Conservation (phyloP, 2,329 filamentous ascomycete genomes). For the Furcasterigmium sp. region DNA sequence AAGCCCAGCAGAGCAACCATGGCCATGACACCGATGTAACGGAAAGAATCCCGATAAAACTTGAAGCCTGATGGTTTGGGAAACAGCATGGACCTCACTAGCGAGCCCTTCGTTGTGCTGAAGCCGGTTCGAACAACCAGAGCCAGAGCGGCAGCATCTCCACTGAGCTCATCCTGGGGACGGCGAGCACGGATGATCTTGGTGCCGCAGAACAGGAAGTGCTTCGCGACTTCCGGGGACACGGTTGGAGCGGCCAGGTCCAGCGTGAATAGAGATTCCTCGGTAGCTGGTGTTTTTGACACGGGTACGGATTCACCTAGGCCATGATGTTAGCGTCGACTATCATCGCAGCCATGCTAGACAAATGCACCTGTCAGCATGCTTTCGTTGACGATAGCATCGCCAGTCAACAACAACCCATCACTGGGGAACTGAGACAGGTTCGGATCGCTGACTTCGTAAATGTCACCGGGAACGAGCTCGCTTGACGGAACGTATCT, state of each 20-base stretch:
- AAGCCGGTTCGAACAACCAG: constrained; percentile 94
- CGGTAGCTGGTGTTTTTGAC: constrained; percentile 79
- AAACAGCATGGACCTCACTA: constrained; percentile 97
- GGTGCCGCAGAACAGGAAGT: constrained; percentile 92
- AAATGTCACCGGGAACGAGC: constrained; percentile 91
- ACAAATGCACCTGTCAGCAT: constrained; percentile 69
- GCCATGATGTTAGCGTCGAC: constrained; percentile 1
- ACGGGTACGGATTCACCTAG: constrained; percentile 89
- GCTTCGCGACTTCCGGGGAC: constrained; percentile 74
- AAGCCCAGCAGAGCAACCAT: constrained; percentile 82
- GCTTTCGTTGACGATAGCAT: constrained; percentile 98
- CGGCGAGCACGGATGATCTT: constrained; percentile 88
- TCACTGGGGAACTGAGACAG: constrained; percentile 87
- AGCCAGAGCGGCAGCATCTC: constrained; percentile 85
- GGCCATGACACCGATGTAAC: constrained; percentile 96
- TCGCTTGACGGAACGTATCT: constrained; percentile 80
- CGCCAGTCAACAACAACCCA: constrained; percentile 83
- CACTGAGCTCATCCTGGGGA: constrained; percentile 78
- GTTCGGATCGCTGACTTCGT: constrained; percentile 91
- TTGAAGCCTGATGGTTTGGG: constrained; percentile 98
- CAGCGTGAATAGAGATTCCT: constrained; percentile 71
- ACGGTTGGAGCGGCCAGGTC: constrained; percentile 78
- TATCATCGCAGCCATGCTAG: no score
- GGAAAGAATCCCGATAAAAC: constrained; percentile 95
- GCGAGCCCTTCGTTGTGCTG: constrained; percentile 92